Conservation (phyloP, 2,329 filamentous ascomycete genomes). For the Ceratocystis harringtonii region DNA sequence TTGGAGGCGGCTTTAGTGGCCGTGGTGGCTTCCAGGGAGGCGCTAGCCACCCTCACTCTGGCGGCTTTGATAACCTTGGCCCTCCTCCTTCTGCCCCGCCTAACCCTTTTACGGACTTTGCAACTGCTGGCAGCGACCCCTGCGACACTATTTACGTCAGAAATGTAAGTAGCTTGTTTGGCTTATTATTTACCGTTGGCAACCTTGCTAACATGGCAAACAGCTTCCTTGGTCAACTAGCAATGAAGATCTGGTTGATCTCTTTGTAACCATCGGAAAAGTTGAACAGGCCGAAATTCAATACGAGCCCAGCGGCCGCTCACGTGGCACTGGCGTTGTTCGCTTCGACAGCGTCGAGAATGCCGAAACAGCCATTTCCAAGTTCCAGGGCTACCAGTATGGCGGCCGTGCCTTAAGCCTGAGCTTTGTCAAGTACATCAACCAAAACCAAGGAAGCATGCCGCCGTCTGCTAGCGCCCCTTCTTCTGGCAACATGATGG, state of each 20-base stretch:
- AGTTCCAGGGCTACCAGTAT: slow-evolving; percentile 96
- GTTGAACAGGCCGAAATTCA: slow-evolving; percentile 98
- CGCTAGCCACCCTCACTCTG: slow-evolving; percentile 25
- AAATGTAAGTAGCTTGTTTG: slow-evolving; percentile 53
- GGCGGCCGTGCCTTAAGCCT: slow-evolving; percentile 86
- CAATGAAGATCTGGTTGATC: slow-evolving; percentile 90
- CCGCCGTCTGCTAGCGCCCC: slow-evolving; percentile 1
- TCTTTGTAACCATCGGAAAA: slow-evolving; percentile 96
- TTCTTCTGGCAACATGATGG: slow-evolving; percentile 18
- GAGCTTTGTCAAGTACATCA: slow-evolving; percentile 86
- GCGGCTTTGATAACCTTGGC: slow-evolving; percentile 33
- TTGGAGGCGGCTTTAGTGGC: slow-evolving; percentile 29
- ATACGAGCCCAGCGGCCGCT: slow-evolving; percentile 92
- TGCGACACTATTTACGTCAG: slow-evolving; percentile 83
- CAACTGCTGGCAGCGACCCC: slow-evolving; percentile 71
- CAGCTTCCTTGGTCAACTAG: slow-evolving; percentile 97
- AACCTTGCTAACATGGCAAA: slow-evolving; percentile 20
- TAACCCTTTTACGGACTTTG: slow-evolving; percentile 89
- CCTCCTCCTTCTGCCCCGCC: slow-evolving; percentile 40
- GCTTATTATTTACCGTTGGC: background rate
- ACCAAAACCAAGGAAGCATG: slow-evolving; percentile 27
- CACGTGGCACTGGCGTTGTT: slow-evolving; percentile 90
- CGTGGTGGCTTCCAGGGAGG: slow-evolving; percentile 22
- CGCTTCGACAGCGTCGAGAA: slow-evolving; percentile 73
- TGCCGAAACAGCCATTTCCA: slow-evolving; percentile 84